These are phyloP conservation scores for Umbelopsis sp. DNA, from an alignment of 371 early-diverging fungal genomes.

Conservation along the genomic window DNA sequence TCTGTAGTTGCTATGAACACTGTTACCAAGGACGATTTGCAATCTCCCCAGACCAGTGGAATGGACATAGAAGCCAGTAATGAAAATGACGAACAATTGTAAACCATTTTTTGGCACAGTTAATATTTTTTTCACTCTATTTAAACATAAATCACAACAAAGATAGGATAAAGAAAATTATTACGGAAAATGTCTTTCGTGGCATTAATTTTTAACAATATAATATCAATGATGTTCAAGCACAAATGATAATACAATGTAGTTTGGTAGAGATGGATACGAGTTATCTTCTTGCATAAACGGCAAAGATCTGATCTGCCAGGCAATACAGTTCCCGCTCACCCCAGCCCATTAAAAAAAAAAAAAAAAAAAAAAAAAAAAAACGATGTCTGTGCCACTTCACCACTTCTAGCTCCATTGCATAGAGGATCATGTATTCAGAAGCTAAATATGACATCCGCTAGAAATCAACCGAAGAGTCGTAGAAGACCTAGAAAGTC, in stretches of 20 bases:
- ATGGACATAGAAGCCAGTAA: conserved; percentile 9
- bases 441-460: conserved; percentile 5
- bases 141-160: too few relatives aligned
- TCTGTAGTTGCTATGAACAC: neutral
- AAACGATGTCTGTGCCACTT: neutral
- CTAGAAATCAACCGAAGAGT: conserved; percentile 13
- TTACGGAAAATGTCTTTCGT: too few relatives aligned
- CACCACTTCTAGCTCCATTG: neutral
- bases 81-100: conserved; percentile 5
- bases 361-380: neutral
- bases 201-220: too few relatives aligned
- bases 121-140: too few relatives aligned
- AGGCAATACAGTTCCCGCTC: too few relatives aligned
- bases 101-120: neutral
- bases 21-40: neutral
- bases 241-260: too few relatives aligned
- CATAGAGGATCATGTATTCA: conserved; percentile 10
- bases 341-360: too few relatives aligned
- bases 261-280: too few relatives aligned
- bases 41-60: neutral
- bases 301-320: too few relatives aligned
- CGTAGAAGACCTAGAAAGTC: conserved; percentile 3
- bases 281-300: too few relatives aligned
- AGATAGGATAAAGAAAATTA: too few relatives aligned
- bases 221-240: too few relatives aligned